Conservation (phyloP, 768 basidiomycete genomes). For the Coprinopsis marcescibilis region DNA sequence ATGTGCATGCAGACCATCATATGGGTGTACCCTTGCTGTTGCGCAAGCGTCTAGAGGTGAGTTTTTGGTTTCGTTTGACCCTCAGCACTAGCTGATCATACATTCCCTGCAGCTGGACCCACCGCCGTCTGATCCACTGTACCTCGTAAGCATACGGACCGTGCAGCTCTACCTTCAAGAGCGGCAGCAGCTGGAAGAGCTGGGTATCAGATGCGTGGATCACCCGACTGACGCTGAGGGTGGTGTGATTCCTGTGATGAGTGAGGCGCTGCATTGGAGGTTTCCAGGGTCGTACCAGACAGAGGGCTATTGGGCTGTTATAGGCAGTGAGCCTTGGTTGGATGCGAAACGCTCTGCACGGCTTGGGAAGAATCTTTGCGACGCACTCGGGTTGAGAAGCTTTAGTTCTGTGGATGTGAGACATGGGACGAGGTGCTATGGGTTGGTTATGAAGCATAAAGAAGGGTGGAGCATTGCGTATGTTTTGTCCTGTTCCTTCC, state of each 20-base stretch:
- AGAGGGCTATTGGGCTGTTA: conserved; percentile 37
- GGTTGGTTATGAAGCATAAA: conserved; percentile 56
- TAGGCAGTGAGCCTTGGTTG: conserved; percentile 40
- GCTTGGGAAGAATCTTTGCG: conserved; percentile 41
- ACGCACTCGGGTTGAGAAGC: conserved; percentile 48
- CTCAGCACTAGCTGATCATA: not conserved
- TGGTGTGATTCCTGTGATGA: conserved; percentile 51
- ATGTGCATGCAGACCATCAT: conserved; percentile 92
- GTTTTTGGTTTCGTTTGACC: not conserved
- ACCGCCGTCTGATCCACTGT: conserved; percentile 56
- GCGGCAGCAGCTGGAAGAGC: conserved; percentile 60
- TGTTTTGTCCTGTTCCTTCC: conserved; percentile 43
- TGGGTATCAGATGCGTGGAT: conserved; percentile 45
- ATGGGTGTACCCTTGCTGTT: conserved; percentile 74
- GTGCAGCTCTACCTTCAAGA: conserved; percentile 70
- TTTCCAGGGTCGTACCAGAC: conserved; percentile 29
- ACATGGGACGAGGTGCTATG: conserved; percentile 72
- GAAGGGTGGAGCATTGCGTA: conserved; percentile 79
- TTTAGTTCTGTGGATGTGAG: conserved; percentile 67
- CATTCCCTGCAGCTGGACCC: conserved; percentile 53
- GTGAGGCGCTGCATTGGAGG: conserved; percentile 49
- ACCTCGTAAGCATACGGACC: conserved; percentile 55
- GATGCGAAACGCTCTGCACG: conserved; percentile 29
- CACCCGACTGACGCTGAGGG: conserved; percentile 24
- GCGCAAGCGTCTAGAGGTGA: conserved; percentile 60